A percentile compares a stretch with the other conserved stretches of the same genome.
These are phyloP conservation scores for Neopestalotiopsis clavispora DNA, from an alignment of 2,329 filamentous ascomycete genomes.

Conservation along the genomic window DNA sequence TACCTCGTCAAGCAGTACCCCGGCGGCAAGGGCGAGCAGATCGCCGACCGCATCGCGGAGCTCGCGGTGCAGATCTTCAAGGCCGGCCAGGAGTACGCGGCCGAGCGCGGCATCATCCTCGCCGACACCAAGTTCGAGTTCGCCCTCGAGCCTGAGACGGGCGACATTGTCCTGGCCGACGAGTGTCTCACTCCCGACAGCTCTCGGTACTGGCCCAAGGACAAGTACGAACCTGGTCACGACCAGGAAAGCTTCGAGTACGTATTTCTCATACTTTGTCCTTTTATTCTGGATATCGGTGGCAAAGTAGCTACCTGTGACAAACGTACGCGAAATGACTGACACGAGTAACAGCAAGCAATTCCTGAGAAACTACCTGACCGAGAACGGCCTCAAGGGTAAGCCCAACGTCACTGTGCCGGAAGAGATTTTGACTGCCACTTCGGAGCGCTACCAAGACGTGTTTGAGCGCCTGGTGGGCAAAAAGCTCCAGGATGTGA, in stretches of 20 bases:
- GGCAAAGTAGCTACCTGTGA: neutral
- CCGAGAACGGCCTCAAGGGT: conserved; percentile 72
- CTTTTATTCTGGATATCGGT: neutral
- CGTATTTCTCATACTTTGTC: neutral
- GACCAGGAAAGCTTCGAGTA: conserved; percentile 74
- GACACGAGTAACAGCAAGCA: conserved; percentile 69
- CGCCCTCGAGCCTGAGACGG: conserved; percentile 66
- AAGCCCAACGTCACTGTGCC: conserved; percentile 76
- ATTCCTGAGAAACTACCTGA: conserved; percentile 82
- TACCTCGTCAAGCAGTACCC: conserved; percentile 8
- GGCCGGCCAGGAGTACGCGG: conserved; percentile 66
- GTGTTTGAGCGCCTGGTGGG: conserved; percentile 36
- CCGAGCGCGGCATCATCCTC: conserved; percentile 73
- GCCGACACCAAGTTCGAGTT: conserved; percentile 77
- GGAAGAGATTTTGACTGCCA: conserved; percentile 72
- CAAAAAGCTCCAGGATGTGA: conserved; percentile 17
- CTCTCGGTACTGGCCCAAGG: conserved; percentile 85
- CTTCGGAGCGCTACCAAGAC: conserved; percentile 75
- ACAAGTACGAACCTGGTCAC: conserved; percentile 72
- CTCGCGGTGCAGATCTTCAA: conserved; percentile 69
- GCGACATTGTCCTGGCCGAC: conserved; percentile 77
- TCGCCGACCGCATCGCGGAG: conserved; percentile 68
- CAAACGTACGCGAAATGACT: neutral
- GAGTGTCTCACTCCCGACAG: conserved; percentile 84
- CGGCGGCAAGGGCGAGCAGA: conserved; percentile 66